Conservation (phyloP, 345 rosid genomes). For the Arabis hirsuta region DNA sequence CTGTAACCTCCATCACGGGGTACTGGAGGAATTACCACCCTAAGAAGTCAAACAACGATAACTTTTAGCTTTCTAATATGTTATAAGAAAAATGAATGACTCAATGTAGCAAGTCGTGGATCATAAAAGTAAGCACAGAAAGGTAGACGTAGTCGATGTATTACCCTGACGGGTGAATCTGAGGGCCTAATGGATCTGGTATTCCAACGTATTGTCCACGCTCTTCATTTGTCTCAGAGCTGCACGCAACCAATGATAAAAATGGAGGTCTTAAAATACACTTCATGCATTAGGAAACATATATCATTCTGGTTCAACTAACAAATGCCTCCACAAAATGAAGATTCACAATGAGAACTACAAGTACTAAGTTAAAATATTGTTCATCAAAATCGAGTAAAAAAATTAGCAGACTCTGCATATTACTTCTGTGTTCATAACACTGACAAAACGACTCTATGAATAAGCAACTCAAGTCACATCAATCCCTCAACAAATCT, state of each 20-base stretch:
- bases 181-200: slow-evolving; percentile 53
- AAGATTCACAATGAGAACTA: neutral
- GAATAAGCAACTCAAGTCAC: neutral
- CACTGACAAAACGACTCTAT: neutral
- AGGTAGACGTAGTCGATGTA: slow-evolving; percentile 16
- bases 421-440: neutral
- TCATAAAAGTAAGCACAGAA: slow-evolving; percentile 5
- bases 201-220: slow-evolving; percentile 28
- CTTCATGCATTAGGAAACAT: neutral
- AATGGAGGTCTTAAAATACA: slow-evolving; percentile 7
- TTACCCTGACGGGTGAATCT: slow-evolving; percentile 67
- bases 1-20: slow-evolving; percentile 42
- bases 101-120: neutral
- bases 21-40: slow-evolving; percentile 60
- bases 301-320: slow-evolving; percentile 15
- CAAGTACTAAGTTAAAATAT: slow-evolving; percentile 9
- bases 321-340: slow-evolving; percentile 3
- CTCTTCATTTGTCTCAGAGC: slow-evolving; percentile 48
- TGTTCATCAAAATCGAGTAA: neutral
- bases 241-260: slow-evolving; percentile 41
- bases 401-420: slow-evolving; percentile 1
- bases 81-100: neutral
- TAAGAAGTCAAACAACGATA: slow-evolving; percentile 32
- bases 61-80: neutral
- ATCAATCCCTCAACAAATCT: neutral